Evolutionary conservation across 2,329 filamentous ascomycete species (phyloP).

Genomic region (Hypocreales sp.): DNA sequence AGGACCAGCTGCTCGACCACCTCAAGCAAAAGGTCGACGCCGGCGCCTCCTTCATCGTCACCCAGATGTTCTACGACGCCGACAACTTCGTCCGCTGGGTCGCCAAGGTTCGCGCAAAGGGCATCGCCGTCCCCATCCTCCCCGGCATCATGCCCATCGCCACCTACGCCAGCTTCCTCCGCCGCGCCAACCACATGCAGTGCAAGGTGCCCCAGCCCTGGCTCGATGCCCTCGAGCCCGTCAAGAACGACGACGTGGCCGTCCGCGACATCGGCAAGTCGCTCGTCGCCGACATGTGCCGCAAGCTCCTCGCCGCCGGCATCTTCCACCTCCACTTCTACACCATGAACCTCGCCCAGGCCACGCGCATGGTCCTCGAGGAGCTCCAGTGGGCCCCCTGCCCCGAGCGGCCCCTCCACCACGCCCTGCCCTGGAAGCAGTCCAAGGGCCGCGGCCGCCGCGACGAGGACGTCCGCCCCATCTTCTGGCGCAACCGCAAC

Average conservation of each 20-base stretch:
- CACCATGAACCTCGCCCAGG: conserved; percentile 96
- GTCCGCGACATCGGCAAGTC: conserved; percentile 81
- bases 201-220: conserved; percentile 69
- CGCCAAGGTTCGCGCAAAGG: conserved; percentile 65
- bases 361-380: conserved; percentile 85
- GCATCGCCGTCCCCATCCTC: conserved; percentile 71
- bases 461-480: conserved; percentile 89
- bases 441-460: conserved; percentile 79
- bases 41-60: conserved; percentile 86
- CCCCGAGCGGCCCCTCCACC: conserved; percentile 62
- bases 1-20: conserved; percentile 74
- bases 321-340: conserved; percentile 93
- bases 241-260: conserved; percentile 92
- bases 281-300: conserved; percentile 80
- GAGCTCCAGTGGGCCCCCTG: conserved; percentile 74
- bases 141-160: conserved; percentile 82
- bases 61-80: conserved; percentile 98
- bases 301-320: conserved; percentile 65
- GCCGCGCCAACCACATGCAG: conserved; percentile 82
- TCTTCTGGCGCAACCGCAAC: conserved; percentile 97
- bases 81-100: conserved; percentile 94
- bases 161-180: conserved; percentile 83
- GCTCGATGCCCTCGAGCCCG: conserved; percentile 69
- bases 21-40: conserved; percentile 95
- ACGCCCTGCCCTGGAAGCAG: conserved; percentile 90